A percentile compares a stretch with the other conserved stretches of the same genome.
These are phyloP conservation scores for Leptographium lundbergii DNA, from an alignment of 2,329 filamentous ascomycete species.

Conservation along the genomic window DNA sequence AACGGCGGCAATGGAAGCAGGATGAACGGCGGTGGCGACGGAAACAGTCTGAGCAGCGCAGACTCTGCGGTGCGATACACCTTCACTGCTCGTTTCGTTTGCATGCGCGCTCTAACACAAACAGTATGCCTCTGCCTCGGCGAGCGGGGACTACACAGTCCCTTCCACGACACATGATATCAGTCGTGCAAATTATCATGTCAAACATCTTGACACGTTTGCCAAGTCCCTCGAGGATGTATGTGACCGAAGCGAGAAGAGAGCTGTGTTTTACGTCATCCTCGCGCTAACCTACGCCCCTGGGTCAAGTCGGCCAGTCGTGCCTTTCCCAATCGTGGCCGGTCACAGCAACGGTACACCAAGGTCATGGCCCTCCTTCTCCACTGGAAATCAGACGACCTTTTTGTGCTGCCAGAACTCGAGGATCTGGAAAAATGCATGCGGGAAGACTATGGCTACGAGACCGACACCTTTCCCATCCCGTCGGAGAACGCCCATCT, in stretches of 20 bases:
- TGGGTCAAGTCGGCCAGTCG: conserved; percentile 32
- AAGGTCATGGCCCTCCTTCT: conserved; percentile 42
- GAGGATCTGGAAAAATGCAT: conserved; percentile 43
- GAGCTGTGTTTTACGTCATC: neutral
- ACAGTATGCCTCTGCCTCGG: conserved; percentile 35
- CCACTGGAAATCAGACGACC: conserved; percentile 45
- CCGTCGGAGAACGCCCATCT: conserved; percentile 46
- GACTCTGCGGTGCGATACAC: conserved; percentile 31
- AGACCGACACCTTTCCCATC: conserved; percentile 45
- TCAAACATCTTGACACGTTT: conserved; percentile 43
- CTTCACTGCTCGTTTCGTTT: neutral
- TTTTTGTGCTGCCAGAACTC: conserved; percentile 45
- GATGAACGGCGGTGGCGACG: conserved; percentile 28
- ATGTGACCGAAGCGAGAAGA: conserved; percentile 15
- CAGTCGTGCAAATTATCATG: conserved; percentile 44
- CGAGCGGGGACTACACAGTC: conserved; percentile 22
- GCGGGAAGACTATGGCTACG: conserved; percentile 41
- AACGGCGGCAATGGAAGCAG: conserved; percentile 31
- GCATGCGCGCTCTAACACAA: neutral
- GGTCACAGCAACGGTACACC: conserved; percentile 38
- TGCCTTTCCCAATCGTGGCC: conserved; percentile 43
- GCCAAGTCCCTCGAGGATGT: conserved; percentile 42
- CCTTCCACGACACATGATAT: conserved; percentile 41
- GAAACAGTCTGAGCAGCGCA: conserved; percentile 31
- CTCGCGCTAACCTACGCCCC: neutral